phyloP scores from a whole-genome alignment of 148 eudicot species.

The Talinum fruticosum region DNA sequence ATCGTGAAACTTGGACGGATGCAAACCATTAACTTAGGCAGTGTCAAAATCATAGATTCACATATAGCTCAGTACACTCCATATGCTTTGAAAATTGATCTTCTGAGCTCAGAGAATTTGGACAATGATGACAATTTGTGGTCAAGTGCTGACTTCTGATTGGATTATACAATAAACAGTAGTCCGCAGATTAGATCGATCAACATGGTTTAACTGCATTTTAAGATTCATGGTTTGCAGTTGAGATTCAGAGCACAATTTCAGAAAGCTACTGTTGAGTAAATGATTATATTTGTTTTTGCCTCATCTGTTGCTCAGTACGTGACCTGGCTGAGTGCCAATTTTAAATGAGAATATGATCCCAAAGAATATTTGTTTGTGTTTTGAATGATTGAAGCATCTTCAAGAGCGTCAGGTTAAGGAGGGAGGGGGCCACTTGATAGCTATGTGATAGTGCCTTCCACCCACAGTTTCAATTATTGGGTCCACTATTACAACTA shows the following conservation, averaged over 20 bases:
- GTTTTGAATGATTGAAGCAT: conserved; percentile 40
- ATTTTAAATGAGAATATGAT: conserved; percentile 17
- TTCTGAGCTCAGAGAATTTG: too few relatives aligned
- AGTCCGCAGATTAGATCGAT: too few relatives aligned
- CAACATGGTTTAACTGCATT: too few relatives aligned
- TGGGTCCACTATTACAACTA: conserved; percentile 26
- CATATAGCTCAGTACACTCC: too few relatives aligned
- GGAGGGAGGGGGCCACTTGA: conserved; percentile 11
- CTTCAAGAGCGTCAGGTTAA: conserved; percentile 21
- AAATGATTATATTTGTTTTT: conserved; percentile 16
- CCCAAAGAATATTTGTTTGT: conserved; percentile 29
- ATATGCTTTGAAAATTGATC: too few relatives aligned
- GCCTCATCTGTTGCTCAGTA: neutral
- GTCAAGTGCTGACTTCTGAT: too few relatives aligned
- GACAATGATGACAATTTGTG: too few relatives aligned
- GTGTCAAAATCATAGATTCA: too few relatives aligned
- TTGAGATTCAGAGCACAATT: conserved; percentile 3
- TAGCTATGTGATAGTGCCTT: conserved; percentile 28
- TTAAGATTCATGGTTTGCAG: neutral
- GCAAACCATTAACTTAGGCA: too few relatives aligned
- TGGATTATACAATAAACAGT: too few relatives aligned
- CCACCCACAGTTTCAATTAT: conserved; percentile 26
- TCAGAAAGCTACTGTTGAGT: neutral
- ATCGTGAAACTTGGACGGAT: too few relatives aligned
- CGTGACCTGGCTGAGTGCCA: conserved; percentile 6